phyloP scores from a whole-genome alignment of 2,329 filamentous ascomycete species.

The Leptographium galeiforme region DNA sequence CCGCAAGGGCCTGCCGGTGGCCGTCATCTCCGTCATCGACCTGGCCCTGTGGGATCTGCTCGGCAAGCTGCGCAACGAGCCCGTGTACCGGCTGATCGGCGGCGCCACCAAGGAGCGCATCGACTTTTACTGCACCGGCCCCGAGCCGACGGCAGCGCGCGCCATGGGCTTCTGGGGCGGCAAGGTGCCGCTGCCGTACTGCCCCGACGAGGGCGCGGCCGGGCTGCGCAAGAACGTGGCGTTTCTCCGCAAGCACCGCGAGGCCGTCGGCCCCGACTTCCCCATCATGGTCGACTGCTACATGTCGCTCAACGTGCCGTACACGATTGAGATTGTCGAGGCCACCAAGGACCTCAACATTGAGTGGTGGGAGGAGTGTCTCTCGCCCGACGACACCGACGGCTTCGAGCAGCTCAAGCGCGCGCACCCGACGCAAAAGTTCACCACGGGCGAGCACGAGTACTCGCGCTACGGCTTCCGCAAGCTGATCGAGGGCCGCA shows the following conservation, averaged over 20 bases:
- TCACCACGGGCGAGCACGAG: conserved; percentile 93
- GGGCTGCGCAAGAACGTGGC: conserved; percentile 82
- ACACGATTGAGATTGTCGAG: conserved; percentile 84
- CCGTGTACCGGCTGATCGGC: conserved; percentile 88
- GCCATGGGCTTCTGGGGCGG: conserved; percentile 80
- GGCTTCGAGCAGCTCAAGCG: conserved; percentile 83
- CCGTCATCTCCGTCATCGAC: conserved; percentile 89
- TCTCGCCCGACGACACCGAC: conserved; percentile 83
- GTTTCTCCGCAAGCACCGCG: conserved; percentile 73
- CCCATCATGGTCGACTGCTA: conserved; percentile 94
- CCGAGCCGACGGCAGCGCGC: conserved; percentile 67
- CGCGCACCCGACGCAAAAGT: conserved; percentile 79
- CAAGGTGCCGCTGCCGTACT: conserved; percentile 83
- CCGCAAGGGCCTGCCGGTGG: conserved; percentile 77
- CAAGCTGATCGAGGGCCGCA: conserved; percentile 81
- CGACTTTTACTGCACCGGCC: conserved; percentile 90
- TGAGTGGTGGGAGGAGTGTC: conserved; percentile 95
- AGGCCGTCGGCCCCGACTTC: conserved; percentile 77
- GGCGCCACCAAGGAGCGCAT: conserved; percentile 74
- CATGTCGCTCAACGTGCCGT: conserved; percentile 86
- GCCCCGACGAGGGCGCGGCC: conserved; percentile 70
- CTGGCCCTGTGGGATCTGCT: conserved; percentile 85
- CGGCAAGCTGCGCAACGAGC: conserved; percentile 82
- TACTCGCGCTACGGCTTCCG: conserved; percentile 91
- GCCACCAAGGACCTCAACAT: conserved; percentile 73